Evolutionary conservation across 306 rosid genomes (phyloP).

Genomic region (Benincasa hispida): DNA sequence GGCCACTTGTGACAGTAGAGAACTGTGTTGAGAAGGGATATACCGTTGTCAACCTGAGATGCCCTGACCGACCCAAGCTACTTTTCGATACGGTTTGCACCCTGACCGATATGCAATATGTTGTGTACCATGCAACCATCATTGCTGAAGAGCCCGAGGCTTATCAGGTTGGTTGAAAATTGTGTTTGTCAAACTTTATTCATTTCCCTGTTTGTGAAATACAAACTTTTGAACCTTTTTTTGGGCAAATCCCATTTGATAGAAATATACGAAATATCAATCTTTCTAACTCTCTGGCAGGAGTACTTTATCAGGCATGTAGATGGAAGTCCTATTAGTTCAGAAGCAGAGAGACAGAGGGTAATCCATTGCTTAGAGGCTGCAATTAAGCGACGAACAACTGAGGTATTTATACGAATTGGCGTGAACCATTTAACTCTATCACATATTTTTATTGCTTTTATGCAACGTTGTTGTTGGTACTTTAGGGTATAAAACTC

Average conservation of each 20-base stretch:
- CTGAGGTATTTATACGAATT: conserved; percentile 33
- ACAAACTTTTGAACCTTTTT: not conserved
- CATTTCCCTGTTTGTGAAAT: not conserved
- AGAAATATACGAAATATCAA: not conserved
- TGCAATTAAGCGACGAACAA: conserved; percentile 76
- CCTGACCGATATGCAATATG: conserved; percentile 88
- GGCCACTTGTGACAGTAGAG: conserved; percentile 45
- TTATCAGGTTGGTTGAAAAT: conserved; percentile 43
- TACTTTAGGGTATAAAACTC: conserved; percentile 75
- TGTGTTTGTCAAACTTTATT: not conserved
- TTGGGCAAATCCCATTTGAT: not conserved
- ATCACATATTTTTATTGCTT: not conserved
- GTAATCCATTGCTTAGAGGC: conserved; percentile 86
- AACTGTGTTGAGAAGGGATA: conserved; percentile 80
- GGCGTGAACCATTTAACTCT: not conserved
- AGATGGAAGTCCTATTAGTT: conserved; percentile 82
- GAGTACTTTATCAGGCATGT: conserved; percentile 85
- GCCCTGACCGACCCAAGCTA: conserved; percentile 72
- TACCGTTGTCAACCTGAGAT: conserved; percentile 65
- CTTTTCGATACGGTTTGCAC: conserved; percentile 88
- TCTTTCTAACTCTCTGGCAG: conserved; percentile 24
- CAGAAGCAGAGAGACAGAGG: conserved; percentile 82
- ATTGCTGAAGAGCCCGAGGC: conserved; percentile 55
- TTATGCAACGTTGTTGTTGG: not conserved
- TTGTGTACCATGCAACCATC: conserved; percentile 76